Evolutionary conservation across 768 basidiomycete genomes (phyloP), one percentile per base, ranked within the genome.

Genomic region (Tulasnella sp.): DNA sequence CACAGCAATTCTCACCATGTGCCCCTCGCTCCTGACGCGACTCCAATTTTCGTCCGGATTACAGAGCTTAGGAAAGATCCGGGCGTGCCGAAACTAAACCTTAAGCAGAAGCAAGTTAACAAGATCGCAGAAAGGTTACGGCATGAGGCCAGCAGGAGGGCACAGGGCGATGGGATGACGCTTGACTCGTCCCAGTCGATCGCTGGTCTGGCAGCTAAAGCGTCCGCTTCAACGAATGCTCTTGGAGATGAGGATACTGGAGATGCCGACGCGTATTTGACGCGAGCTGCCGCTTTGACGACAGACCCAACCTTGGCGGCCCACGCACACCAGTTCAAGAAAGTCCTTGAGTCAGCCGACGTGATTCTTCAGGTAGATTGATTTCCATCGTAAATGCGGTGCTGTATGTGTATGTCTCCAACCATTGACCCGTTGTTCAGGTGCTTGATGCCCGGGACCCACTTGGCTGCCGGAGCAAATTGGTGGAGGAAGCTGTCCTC

Each of bases 361-460:
- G 93, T 99, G 42, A 86, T 99, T 75, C 88, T 99, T 71, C 92
- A 88, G 82, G 87, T 88, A 42, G 27, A 46, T 44, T n/a, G 62
- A 19, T 71, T 27, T 76, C n/a, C 44, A 18, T 44, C 16, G 16
- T 44, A 14, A 44, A 44, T 18, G 58, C 48, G 24, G 18, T 62
- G 76, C 16, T 80, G 31, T 71, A 34, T 36, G 44, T n/a, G 24
- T 5, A 9, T 31, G n/a, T 16, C 21, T 16, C 36, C 10, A 24
- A 73, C 71, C 31, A 76, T 19, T 36, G 31, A 38, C 27, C 36
- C 0, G 3, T 39, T 36, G 8, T 34, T 48, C 1, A 81, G 80
- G 94, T 95, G 0, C 88, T 99, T 21, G 98, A 99, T 86, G 97
- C 97, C 0, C 88, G 97, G 56, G 97, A 99, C 87, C 97, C 98